Evolutionary conservation across 2,329 filamentous ascomycete species (phyloP), one percentile per base, ranked within the genome.

Genomic region (Hypoxylon sp.): DNA sequence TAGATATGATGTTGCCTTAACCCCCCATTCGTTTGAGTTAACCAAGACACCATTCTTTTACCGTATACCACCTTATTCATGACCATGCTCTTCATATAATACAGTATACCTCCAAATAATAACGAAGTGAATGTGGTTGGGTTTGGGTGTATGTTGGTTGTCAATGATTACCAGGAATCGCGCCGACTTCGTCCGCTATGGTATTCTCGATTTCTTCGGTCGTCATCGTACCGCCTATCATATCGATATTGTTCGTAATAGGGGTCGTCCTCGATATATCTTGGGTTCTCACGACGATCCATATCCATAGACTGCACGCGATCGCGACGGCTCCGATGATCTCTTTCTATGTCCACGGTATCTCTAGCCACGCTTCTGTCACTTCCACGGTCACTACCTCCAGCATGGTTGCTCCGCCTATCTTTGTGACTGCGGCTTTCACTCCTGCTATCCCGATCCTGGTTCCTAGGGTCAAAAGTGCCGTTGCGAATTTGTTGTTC

Each of bases 81-180:
- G 27, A 42, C 15, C 24, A 39, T 54, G 35, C 13, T 27, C 50
- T 6, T 27, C 2, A 35, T 37, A 35, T 27, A 15, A 35, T 19
- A 42, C 29, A 24, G n/a, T 27, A 27, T 27, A 3, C 24, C 24
- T 8, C 3, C 15, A 46, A 47, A 19, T 6, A 31, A 48, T 8
- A 48, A 39, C n/a, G 4, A 48, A 15, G 13, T n/a, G n/a, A 17
- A 19, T 15, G 29, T 17, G 21, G 15, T 35, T 31, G 54, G 11
- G 11, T 24, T 6, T 24, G 19, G 27, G 6, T 44, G 44, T 29
- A 17, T 15, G 17, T 19, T 7, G 17, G 21, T 44, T 6, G 37
- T n/a, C 19, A n/a, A 31, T 42, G 8, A 46, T 31, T 65, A 74
- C 46, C 63, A 75, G 2, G 75, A 77, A 35, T 77, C 76, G 21